These are phyloP conservation scores for Fusarium torreyae DNA, from an alignment of 2,329 filamentous ascomycete species.

Conservation along the genomic window DNA sequence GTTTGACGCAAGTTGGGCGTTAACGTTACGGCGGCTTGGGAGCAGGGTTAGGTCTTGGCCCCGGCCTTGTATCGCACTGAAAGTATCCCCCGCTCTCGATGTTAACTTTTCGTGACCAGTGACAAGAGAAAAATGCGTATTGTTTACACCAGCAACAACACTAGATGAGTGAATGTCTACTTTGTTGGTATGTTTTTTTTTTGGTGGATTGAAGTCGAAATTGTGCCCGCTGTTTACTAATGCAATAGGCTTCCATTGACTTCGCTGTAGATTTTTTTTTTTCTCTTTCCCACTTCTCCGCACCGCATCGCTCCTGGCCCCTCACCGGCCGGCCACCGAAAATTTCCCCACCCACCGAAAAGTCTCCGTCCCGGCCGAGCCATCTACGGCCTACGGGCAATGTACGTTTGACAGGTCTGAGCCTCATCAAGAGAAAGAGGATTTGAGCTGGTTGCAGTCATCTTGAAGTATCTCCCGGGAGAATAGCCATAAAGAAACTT, in stretches of 20 bases:
- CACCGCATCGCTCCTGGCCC: constrained; percentile 29
- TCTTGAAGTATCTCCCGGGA: not conserved
- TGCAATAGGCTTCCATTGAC: constrained; percentile 35
- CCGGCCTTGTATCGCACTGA: constrained; percentile 22
- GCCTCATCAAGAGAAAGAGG: not conserved
- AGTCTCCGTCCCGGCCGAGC: constrained; percentile 16
- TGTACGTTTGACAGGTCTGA: constrained; percentile 7
- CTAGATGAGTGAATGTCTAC: not conserved
- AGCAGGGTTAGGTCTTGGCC: constrained; percentile 45
- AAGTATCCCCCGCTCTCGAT: not conserved
- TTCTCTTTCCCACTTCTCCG: constrained; percentile 33
- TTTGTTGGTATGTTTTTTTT: constrained; percentile 24
- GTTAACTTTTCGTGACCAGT: not conserved
- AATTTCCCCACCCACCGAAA: constrained; percentile 23
- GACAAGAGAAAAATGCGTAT: not conserved
- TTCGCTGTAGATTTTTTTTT: constrained; percentile 31
- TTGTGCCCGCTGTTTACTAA: constrained; percentile 43
- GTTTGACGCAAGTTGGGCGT: constrained; percentile 22
- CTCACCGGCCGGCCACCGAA: constrained; percentile 39
- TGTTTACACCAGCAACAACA: not conserved
- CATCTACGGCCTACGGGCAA: constrained; percentile 1
- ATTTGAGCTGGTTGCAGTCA: not conserved
- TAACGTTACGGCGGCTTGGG: constrained; percentile 25
- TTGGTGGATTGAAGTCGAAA: constrained; percentile 34
- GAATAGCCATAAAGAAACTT: too few species aligned